phyloP scores from a whole-genome alignment of 169 alveolate genomes.

The Plasmodium ovale region DNA sequence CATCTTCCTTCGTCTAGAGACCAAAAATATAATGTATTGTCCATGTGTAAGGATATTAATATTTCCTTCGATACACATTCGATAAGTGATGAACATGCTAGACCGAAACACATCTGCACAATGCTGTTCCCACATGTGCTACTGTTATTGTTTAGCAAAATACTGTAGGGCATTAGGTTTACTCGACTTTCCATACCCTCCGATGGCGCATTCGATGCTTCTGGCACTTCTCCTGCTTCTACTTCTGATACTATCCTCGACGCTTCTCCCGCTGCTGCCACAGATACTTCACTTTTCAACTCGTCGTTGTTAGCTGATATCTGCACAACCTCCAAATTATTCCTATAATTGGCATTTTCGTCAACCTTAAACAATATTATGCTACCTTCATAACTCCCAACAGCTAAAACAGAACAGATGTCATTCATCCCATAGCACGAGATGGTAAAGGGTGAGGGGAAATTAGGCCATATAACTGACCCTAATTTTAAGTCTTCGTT shows the following conservation, averaged over 20 bases:
- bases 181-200: not conserved
- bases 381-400: slow-evolving; percentile 64
- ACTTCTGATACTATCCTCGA: not conserved
- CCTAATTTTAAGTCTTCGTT: slow-evolving; percentile 76
- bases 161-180: slow-evolving; percentile 58
- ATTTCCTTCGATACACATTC: slow-evolving; percentile 72
- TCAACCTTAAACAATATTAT: slow-evolving; percentile 43
- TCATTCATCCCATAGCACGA: slow-evolving; percentile 61
- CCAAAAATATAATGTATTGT: slow-evolving; percentile 64
- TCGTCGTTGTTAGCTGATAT: not conserved
- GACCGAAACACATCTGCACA: slow-evolving; percentile 58
- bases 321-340: not conserved
- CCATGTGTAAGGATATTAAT: slow-evolving; percentile 49
- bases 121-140: slow-evolving; percentile 54
- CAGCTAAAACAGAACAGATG: slow-evolving; percentile 20
- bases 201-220: not conserved
- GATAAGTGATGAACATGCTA: slow-evolving; percentile 48
- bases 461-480: slow-evolving; percentile 77
- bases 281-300: not conserved
- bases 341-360: not conserved
- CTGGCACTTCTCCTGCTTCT: not conserved
- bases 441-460: slow-evolving; percentile 65
- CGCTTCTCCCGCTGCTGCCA: not conserved
- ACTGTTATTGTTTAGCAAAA: slow-evolving; percentile 45
- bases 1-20: slow-evolving; percentile 77